Evolutionary conservation across 192 early-diverging fungal species (phyloP), one percentile per base, ranked within the genome.

Genomic region (Endogone sp.): DNA sequence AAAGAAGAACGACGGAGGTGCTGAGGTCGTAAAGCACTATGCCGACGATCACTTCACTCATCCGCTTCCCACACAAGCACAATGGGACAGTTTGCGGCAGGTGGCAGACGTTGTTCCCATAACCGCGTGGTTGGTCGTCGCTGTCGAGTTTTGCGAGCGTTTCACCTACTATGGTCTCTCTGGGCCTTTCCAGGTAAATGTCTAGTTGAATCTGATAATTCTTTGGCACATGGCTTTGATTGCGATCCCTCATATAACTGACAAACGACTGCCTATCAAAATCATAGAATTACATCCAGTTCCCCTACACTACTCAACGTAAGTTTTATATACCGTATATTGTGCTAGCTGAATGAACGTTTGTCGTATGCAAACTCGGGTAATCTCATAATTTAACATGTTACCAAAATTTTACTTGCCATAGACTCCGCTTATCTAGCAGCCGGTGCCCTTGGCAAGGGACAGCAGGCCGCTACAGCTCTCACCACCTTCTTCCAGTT

Each of bases 141-240:
- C 78, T 20, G 81, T 82, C 54, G 87, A 89, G 71, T 79, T 86
- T 22, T 86, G 85, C 66, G 87, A 89, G 67, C 82, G 87, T 22
- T 89, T 89, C 64, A 84, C 85, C 6, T 86, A 83, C 69, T 89
- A 86, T 67, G 87, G 87, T 73, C 71, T 82, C 22, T 78, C 77
- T 29, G 82, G 82, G 64, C 77, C 81, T 31, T 85, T 88, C 78
- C 83, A n/a, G n/a, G n/a, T n/a, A n/a, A n/a, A n/a, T n/a, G n/a
- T n/a, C n/a, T n/a, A n/a, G n/a, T n/a, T n/a, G n/a, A n/a, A n/a
- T n/a, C n/a, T n/a, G n/a, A n/a, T n/a, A n/a, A n/a, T n/a, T n/a
- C n/a, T n/a, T n/a, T n/a, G n/a, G n/a, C n/a, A n/a, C n/a, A n/a
- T n/a, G n/a, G n/a, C n/a, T n/a, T n/a, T n/a, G n/a, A n/a, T n/a